Base-by-base conservation (phyloP, 495 filamentous ascomycete species). In the Peziza echinospora region DNA sequence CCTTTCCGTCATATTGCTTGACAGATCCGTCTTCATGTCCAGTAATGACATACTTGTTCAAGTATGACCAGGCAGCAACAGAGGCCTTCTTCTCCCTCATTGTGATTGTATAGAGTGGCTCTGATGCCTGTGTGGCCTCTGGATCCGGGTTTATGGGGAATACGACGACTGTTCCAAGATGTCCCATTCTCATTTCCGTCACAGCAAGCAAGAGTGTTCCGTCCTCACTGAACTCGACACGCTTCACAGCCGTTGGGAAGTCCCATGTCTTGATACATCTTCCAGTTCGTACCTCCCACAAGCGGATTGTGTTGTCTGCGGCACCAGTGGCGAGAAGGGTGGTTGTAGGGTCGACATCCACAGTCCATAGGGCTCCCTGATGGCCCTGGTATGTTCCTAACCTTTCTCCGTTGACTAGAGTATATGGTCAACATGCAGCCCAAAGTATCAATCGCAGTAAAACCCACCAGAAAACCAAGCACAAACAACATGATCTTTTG, bases 181-280 rank as follows among this genome's bases (percentile, higher is more conserved):
- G 82, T 47, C 89, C 89, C 77, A 87, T 91, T 57, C 89, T 85
- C 78, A 91, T 89, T 67, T 97, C 89, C 24, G 89, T 97, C 51
- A 97, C 84, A 34, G 84, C 86, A 49, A 97, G 66, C 50, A 97
- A 66, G 59, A 80, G 70, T 56, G 72, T 79, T 55, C 86, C 89
- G 66, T 97, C 89, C 49, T 89, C 80, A 54, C 73, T 83, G 65
- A 96, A 97, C 60, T 93, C 87, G 58, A 93, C 85, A 49, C 89
- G 73, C 74, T 96, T 94, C 53, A 97, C 83, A 34, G 84, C 82
- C 17, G 91, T 93, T 3, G 77, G 74, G 71, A 94, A 94, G 17
- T 97, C 84, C 89, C 89, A 97, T 42, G 78, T 77, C 75, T 96
- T 93, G 48, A 99, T 71, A 54, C 77, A 78, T 58, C 84, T 83